Base-by-base conservation (phyloP, 202 grass and related monocot species). In the Hordeum pubiflorum region DNA sequence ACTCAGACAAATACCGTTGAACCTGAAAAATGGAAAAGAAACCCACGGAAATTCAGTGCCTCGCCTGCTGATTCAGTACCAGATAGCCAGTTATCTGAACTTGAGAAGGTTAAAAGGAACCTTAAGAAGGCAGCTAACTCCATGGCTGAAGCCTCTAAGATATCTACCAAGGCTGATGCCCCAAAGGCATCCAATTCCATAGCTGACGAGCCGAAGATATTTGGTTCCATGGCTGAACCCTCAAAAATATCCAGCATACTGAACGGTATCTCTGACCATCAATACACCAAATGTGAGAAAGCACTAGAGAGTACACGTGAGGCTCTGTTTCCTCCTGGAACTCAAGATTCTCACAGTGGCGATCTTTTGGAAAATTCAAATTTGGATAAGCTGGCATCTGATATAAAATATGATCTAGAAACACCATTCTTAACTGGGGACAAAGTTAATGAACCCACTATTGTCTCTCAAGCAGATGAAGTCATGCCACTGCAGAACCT, bases 21-120 rank as follows among this genome's bases (percentile, higher is more conserved):
- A 78, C 75, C 83, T 83, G 89, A 88, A 83, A 90, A 86, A 82
- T 58, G 44, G 36, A 90, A 86, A 81, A 75, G 82, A 24, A 92
- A 90, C 60, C n/a, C 62, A 50, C 89, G 76, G 74, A 97, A 90
- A 79, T 62, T 85, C 0, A 69, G 75, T 62, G 74, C 39, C 18
- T 61, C 61, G 36, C 34, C 81, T 78, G 73, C 63, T 72, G 92
- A 94, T 68, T 84, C 88, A 58, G 77, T 81, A 27, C 92, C 87
- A 77, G 92, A 93, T 64, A 91, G 85, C 77, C 90, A 91, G 41
- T 87, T 94, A 81, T 88, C 86, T 75, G 95, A 97, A 84, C 90
- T 97, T 62, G 95, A 97, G 74, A 97, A 97, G 76, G 93, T 97
- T 74, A 97, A 97, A 82, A 89, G 88, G 55, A 97, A 75, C 61